Evolutionary conservation across 805 yeast species (phyloP), one percentile per base, ranked within the genome.

Genomic region (Clavispora phyllophila): DNA sequence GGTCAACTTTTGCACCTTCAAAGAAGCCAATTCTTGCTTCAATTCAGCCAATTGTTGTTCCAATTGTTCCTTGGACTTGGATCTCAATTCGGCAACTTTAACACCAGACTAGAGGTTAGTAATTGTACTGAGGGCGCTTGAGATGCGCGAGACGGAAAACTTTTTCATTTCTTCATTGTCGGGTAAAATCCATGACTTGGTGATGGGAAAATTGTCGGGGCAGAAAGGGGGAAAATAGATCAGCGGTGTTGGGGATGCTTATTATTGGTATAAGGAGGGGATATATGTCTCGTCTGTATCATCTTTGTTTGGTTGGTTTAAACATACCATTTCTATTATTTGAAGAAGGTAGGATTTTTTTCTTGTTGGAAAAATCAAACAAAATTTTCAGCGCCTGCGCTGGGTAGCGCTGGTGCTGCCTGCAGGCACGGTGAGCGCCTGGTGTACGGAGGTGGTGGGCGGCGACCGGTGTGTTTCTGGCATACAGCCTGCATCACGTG

Each of bases 51-150:
- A 86, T 80, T 90, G 93, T 68, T 77, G 73, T 78, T 88, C 90
- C 73, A 93, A 88, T 78, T 90, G 91, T 62, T 88, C 95, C 86
- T 90, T 91, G 70, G 96, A 85, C 78, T 89, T 86, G 72, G 93
- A 83, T 78, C 96, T 86, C 74, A 93, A 83, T 84, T 91, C 97
- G 81, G 78, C 87, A 76, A 96, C 83, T 77, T 87, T 91, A 71
- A 89, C 76, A 71, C 87, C 90, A 75, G 91, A 89, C 93, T 82
- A 10, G 36, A 40, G 35, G 63, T 59, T 59, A 58, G 62, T 59
- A 58, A 7, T 3, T n/a, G 31, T 9, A 14, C n/a, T 28, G 31
- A 13, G 18, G 31, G 10, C 2, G 7, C 10, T 28, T 7, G 17
- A 2, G 31, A 28, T 14, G 31, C 10, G 13, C 19, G n/a, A 29